Base-by-base conservation (phyloP, 2,329 filamentous ascomycete genomes). In the Colletotrichum chlorophyti region DNA sequence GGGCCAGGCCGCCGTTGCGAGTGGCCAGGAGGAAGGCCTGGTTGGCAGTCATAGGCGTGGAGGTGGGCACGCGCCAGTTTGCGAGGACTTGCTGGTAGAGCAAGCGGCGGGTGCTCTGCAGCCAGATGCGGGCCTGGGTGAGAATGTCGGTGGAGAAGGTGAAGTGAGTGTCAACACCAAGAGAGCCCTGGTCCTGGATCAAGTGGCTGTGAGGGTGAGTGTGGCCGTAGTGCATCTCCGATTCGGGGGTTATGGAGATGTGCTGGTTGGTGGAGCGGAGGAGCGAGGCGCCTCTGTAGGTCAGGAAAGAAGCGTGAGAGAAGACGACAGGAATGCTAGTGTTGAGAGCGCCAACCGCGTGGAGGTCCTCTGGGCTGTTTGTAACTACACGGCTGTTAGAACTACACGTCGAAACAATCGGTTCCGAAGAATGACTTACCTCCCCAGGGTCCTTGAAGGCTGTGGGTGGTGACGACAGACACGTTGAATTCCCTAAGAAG, bases 191-290 rank as follows among this genome's bases (percentile, higher is more conserved):
- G 63, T 86, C 82, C 24, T 75, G 75, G 24, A 79, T 70, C 8
- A 73, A 65, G 50, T 79, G 73, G 15, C 70, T 74, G 32, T 69
- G 65, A 1, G 74, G 73, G 55, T 85, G 80, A 0, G 70, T 72
- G 63, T 83, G 81, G n/a, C 83, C 83, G 67, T 79, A 85, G 65
- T 84, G 81, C 74, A 83, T 79, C 64, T 86, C 83, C 0, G 80
- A 83, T 64, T 87, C 84, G 2, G 83, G 82, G 0, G 84, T 86
- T 57, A 82, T 82, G 48, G 81, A 82, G 37, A 86, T 69, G 68
- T 80, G 80, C 47, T 84, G 77, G 67, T 85, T 80, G 2, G 75
- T 75, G 0, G 68, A 58, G 10, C 80, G 79, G 1, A 86, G 74
- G 0, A 83, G 70, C 2, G 68, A 50, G 1, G 71, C 70, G 12